Base-by-base conservation (phyloP, 192 early-diverging fungal species). In the Podila minutissima region DNA sequence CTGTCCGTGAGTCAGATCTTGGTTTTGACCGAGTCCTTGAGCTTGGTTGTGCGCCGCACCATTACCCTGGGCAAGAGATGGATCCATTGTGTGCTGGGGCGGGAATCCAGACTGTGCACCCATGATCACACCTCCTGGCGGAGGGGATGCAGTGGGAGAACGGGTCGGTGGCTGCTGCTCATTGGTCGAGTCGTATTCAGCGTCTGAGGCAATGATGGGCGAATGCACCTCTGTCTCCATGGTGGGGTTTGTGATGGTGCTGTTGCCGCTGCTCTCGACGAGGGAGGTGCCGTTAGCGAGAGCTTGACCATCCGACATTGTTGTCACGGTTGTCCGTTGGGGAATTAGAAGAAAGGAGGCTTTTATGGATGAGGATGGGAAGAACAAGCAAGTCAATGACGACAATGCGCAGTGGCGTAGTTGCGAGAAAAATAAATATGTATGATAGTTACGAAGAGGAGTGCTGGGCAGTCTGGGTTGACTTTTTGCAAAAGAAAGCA, bases 91-190 rank as follows among this genome's bases (percentile, higher is more conserved):
- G 41, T 46, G 41, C 4, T 46, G 41, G 15, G 15, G 41, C 15
- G 41, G 41, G 4, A 46, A 46, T 46, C 41, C 41, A 46, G 41
- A 13, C 41, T 46, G 41, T 17, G 4, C 41, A 46, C 41, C 41
- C 41, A 46, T 46, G 41, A 46, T 46, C 41, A 46, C 15, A 17
- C 41, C 41, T 46, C 33, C 62, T 10, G 57, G 49, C 41, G 74
- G 74, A 31, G 69, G 75, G 0, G 69, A 58, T 8, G 64, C 64
- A 5, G 69, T 59, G 26, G 76, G 64, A 1, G 76, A 68, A 53
- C 64, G 76, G 20, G 76, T 68, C n/a, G 72, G 64, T 4, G 58
- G 76, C 13, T 72, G 76, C 9, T 63, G 69, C 17, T 79, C 76
- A 37, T 79, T 66, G 28, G 28, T 55, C 4, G 69, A 72, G 55